A percentile compares a stretch with the other conserved stretches of the same genome.
phyloP scores from a whole-genome alignment of 2,329 filamentous ascomycete species.

The Aspergillus viridinutans region DNA sequence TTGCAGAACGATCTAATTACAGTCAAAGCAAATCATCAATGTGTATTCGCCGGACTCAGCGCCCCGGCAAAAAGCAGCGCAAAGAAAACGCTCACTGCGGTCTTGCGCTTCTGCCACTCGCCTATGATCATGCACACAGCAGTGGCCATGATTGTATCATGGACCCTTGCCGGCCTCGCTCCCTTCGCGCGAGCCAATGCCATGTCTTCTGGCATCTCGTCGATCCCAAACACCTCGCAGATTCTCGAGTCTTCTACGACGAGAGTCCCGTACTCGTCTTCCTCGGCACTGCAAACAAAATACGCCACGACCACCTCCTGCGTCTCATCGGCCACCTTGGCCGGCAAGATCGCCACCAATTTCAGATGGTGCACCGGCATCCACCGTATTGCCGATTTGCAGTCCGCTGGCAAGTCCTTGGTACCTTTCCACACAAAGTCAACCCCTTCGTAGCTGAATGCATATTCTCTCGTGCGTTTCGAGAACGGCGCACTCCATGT shows the following conservation, averaged over 20 bases:
- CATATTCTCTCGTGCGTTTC: conserved; percentile 3
- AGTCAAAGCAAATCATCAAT: neutral
- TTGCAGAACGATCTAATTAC: too few relatives aligned
- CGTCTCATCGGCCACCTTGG: neutral
- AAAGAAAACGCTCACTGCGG: neutral
- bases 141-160: conserved; percentile 11
- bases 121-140: conserved; percentile 16
- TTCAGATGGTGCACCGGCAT: conserved; percentile 12
- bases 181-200: neutral
- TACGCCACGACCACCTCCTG: neutral
- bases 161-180: neutral
- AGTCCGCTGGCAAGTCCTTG: neutral
- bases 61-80: neutral
- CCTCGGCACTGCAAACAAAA: neutral
- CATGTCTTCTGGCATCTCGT: neutral
- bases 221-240: conserved; percentile 1
- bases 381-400: neutral
- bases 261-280: conserved; percentile 7
- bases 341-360: conserved; percentile 2
- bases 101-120: conserved; percentile 8
- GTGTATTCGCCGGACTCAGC: neutral
- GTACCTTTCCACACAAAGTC: conserved; percentile 12
- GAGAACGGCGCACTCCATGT: conserved; percentile 5
- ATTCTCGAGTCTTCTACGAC: conserved; percentile 9
- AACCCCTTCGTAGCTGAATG: conserved; percentile 7